Percentiles rank a stretch among this genome's conserved stretches.
These are phyloP conservation scores for Sarocladium oryzae DNA, from an alignment of 2,329 filamentous ascomycete genomes.

Conservation along the genomic window DNA sequence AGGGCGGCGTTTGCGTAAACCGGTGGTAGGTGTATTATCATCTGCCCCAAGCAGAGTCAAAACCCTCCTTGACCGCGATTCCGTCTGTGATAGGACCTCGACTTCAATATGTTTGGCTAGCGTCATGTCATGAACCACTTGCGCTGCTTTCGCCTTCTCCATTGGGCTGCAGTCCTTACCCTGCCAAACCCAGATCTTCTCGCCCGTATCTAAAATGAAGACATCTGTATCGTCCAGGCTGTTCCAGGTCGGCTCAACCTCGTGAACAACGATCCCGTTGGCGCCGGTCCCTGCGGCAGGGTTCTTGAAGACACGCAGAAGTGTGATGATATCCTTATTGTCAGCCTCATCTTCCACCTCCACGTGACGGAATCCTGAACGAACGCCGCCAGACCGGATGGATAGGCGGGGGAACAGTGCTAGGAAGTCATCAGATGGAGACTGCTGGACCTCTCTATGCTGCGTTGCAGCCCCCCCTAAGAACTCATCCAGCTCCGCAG, in stretches of 20 bases:
- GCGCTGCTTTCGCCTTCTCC: conserved; percentile 63
- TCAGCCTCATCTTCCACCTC: conserved; percentile 33
- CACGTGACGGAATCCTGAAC: conserved; percentile 58
- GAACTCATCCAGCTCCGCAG: conserved; percentile 64
- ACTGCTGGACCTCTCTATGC: conserved; percentile 56
- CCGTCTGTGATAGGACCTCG: conserved; percentile 57
- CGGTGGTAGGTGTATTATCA: conserved; percentile 20
- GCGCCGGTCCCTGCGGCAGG: conserved; percentile 32
- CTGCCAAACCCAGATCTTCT: conserved; percentile 67
- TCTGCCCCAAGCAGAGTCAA: conserved; percentile 49
- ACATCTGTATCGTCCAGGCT: conserved; percentile 61
- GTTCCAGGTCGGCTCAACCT: conserved; percentile 54
- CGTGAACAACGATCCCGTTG: conserved; percentile 51
- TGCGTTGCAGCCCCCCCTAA: conserved; percentile 55
- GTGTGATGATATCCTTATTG: conserved; percentile 37
- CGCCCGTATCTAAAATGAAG: conserved; percentile 55
- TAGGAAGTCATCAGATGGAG: conserved; percentile 54
- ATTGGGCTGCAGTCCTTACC: conserved; percentile 58
- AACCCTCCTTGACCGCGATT: conserved; percentile 47
- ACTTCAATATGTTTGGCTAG: conserved; percentile 58
- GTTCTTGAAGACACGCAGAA: conserved; percentile 59
- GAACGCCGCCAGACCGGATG: conserved; percentile 55
- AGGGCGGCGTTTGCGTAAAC: not conserved
- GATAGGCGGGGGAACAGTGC: conserved; percentile 52
- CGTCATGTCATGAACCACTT: conserved; percentile 60